Evolutionary conservation across 2,329 filamentous ascomycete genomes (phyloP), one percentile per base, ranked within the genome.

Genomic region (Gaeumannomyces tritici): DNA sequence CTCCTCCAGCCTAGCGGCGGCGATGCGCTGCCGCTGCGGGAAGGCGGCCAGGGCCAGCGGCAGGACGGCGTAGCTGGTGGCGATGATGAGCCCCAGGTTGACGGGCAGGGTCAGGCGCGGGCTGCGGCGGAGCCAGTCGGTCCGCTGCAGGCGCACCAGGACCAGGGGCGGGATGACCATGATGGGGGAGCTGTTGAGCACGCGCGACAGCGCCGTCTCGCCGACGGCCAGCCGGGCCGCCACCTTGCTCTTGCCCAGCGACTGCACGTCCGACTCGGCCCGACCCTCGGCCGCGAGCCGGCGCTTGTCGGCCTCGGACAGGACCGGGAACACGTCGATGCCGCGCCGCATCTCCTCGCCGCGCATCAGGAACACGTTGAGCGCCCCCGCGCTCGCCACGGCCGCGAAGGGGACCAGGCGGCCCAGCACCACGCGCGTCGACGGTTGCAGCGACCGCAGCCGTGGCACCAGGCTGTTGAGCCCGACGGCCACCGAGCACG

Each of bases 341-440:
- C 95, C 95, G 65, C 85, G 85, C 70, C 90, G 84, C 69, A 99
- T 98, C 78, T 99, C 95, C 75, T 97, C 93, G 66, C 91, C 89
- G 64, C 95, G 91, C 95, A 99, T 99, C 62, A 99, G 84, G 76
- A 97, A 96, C 29, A 97, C 95, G 75, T 99, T 99, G 65, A 99
- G 82, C 1, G 88, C 91, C 70, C 92, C 93, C 4, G 95, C 95
- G 64, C 87, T 90, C 33, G 93, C 93, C 13, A 99, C 95, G 15
- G 95, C 95, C 0, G 93, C 95, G 72, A 99, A 99, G 29, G 95
- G 95, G 8, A 98, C 93, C 11, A 99, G 84, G n/a, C 95, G 88
- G 62, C 86, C 83, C 3, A 98, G 85, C 26, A 96, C 85, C 54
- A 88, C 82, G 64, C 87, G 87, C 3, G 93, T 89, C 61, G 85